Base-by-base conservation (phyloP, 2,329 filamentous ascomycete species). In the Botrytis byssoidea region DNA sequence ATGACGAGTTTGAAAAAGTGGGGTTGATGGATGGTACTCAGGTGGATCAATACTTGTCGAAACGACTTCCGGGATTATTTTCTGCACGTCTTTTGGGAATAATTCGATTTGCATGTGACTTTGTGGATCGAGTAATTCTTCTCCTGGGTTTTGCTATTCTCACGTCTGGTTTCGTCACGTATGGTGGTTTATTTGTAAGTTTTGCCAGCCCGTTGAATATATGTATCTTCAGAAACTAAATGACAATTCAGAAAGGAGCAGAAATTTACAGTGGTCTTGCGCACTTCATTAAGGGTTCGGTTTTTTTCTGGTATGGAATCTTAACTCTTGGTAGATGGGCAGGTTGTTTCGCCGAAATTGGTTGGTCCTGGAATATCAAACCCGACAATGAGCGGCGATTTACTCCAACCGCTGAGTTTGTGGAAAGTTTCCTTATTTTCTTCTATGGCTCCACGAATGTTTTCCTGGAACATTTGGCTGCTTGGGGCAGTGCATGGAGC, bases 321-420 rank as follows among this genome's bases (percentile, higher is more conserved):
- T 84, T 98, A 74, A 97, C 93, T 0, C 86, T 98, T 6, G 94
- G 94, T 44, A 91, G 95, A 73, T 98, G 94, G 92, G 90, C 94
- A 80, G 95, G 95, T 40, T 93, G 92, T 81, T 98, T 97, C 81
- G 91, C 92, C 74, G 93, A 97, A 74, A 88, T 95, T 73, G 95
- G 95, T 77, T 98, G 95, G 95, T 93, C 94, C 0, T 98, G 95
- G 95, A 98, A 98, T 79, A 83, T 95, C 74, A 92, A 92, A 74
- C 94, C 94, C 14, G 8, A 46, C 25, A 10, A 51, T 35, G 35
- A 46, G 14, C 42, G n/a, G 18, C 65, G 66, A 76, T 88, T 86
- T 80, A 92, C 91, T 44, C 93, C 92, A 1, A 93, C 93, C 0
- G 94, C 93, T 37, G 95, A 98, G 83, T 97, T 97, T 78, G 89